Base-by-base conservation (phyloP, 2,329 filamentous ascomycete species). In the Rugonectria rugulosa region DNA sequence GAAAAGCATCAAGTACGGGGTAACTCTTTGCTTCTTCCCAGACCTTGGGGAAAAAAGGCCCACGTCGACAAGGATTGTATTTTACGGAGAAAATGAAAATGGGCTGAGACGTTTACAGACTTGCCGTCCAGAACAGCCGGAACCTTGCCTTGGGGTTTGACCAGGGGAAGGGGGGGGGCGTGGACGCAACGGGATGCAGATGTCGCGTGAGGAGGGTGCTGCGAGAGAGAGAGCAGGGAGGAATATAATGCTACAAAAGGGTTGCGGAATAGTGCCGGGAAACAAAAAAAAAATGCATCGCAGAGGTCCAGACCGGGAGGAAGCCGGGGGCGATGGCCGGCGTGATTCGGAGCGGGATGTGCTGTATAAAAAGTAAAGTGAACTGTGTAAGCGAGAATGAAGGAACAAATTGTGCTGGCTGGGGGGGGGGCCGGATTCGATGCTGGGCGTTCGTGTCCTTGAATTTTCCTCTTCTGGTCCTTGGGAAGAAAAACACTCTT, bases 161-260 rank as follows among this genome's bases (percentile, higher is more conserved):
- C n/a, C n/a, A n/a, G n/a, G n/a, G n/a, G n/a, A n/a, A n/a, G n/a
- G n/a, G 45, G 37, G 45, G 52, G 36, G 36, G 36, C 14, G 36
- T 23, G 36, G 15, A 17, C 19, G 17, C 10, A 38, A 7, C 7
- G 31, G 29, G 29, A 26, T 34, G 52, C 34, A 40, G 52, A 44
- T 46, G 52, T 55, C 52, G 52, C 52, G 52, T 55, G 52, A 55
- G 52, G 26, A 15, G 15, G 32, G 19, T 8, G 14, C 6, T 6
- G 11, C 26, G 32, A 46, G 15, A 24, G 10, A n/a, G 12, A 19
- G 11, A 17, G 31, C 29, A 37, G 14, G 15, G 26, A 23, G n/a
- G 17, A 9, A 14, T 12, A 9, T 14, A 19, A 36, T 11, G 37
- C 5, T 38, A 12, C 20, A 17, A 24, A 19, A 19, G 31, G 11